Conservation (phyloP, 257 asterid species). For the Henckelia pumila region DNA sequence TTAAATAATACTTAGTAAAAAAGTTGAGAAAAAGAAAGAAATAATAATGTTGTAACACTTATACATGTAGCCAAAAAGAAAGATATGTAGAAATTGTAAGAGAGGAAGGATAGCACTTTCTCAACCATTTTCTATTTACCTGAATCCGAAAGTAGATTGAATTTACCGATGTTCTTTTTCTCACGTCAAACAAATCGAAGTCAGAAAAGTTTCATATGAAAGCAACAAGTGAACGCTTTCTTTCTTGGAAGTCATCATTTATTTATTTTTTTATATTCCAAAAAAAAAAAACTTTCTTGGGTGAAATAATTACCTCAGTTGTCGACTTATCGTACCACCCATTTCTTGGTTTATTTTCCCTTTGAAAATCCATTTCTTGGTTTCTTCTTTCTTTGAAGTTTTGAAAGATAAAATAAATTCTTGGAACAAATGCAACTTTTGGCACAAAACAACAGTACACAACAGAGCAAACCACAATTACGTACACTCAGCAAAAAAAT, state of each 20-base stretch:
- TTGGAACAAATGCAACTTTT: conserved; percentile 14
- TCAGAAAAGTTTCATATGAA: conserved; percentile 18
- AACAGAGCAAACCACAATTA: conserved; percentile 28
- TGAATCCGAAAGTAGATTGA: conserved; percentile 31
- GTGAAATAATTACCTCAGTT: conserved; percentile 35
- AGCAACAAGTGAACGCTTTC: conserved; percentile 37
- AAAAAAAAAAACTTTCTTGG: conserved; percentile 29
- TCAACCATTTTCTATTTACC: not conserved
- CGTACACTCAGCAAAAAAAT: conserved; percentile 27
- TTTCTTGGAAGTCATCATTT: conserved; percentile 41
- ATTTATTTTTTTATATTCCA: not conserved
- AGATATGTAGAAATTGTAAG: too few species aligned
- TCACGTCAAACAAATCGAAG: conserved; percentile 7
- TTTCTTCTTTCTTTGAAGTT: conserved; percentile 16
- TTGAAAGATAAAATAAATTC: conserved; percentile 4
- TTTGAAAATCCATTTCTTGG: conserved; percentile 17
- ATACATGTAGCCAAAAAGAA: too few species aligned
- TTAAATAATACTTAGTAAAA: too few species aligned
- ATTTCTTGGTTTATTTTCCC: conserved; percentile 13
- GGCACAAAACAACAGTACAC: conserved; percentile 26
- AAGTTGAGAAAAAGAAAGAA: too few species aligned
- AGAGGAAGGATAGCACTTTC: not conserved
- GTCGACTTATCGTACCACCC: conserved; percentile 39
- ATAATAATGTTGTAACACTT: too few species aligned
- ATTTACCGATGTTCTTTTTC: conserved; percentile 26